Base-by-base conservation (phyloP, 768 basidiomycete species). In the Fomitopsis pulvina region DNA sequence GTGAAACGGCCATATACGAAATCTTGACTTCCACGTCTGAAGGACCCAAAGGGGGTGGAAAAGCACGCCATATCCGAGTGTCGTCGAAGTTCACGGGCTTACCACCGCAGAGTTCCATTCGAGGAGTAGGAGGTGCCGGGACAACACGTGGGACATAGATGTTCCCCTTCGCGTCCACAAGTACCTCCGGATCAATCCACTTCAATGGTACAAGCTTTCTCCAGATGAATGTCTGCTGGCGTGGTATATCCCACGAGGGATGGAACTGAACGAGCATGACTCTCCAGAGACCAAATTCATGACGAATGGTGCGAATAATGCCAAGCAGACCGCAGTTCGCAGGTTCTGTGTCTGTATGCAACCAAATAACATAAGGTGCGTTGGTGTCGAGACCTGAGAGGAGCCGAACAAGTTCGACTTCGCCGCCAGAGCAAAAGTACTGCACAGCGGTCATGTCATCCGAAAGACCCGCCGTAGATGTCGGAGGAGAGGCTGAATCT, bases 131-230 rank as follows among this genome's bases (percentile, higher is more conserved):
- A n/a, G 52, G 49, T 6, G 52, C 52, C 10, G 7, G n/a, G 8
- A 52, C 41, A 12, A 52, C 20, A 11, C 52, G 52, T 9, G 52
- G 48, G 18, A 52, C 52, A 4, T 22, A n/a, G n/a, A 52, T 41
- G 12, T 26, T 24, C 16, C 52, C 52, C 5, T 40, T 12, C 26
- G 5, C 37, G 21, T 52, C 52, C 12, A 52, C 49, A 5, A 47
- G 22, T 5, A 52, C 24, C 29, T 52, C 52, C 12, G 52, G 22
- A 21, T 50, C 47, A 28, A 52, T 20, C 37, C 39, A 52, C 24
- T 28, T 20, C 26, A 52, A 32, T 27, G 48, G 48, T 10, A 40
- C 14, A 25, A 52, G 41, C 41, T 30, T n/a, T 24, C 6, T 22
- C 12, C 28, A 26, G 9, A 52, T 42, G 39, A 22, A 52, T 10